Evolutionary conservation across 2,329 filamentous ascomycete genomes (phyloP).

Genomic region (Dactylellina sp.): DNA sequence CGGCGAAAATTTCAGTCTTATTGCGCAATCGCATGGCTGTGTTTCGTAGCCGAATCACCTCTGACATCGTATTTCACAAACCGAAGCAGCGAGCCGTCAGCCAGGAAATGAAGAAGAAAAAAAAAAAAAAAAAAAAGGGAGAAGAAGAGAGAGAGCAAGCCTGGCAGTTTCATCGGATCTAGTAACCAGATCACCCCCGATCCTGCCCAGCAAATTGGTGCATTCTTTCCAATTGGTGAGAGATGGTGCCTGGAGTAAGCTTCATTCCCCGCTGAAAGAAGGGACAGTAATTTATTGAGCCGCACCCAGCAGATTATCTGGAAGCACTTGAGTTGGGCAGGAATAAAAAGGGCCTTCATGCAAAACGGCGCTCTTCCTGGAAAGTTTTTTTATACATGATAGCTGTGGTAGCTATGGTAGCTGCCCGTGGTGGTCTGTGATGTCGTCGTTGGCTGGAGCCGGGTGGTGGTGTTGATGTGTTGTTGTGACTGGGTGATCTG

Average conservation of each 20-base stretch:
- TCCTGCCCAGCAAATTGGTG: background rate
- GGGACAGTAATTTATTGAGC: too few relatives aligned
- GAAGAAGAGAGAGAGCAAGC: slow-evolving; percentile 9
- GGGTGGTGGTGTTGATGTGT: slow-evolving; percentile 1
- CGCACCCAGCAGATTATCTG: too few relatives aligned
- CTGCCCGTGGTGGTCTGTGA: too few relatives aligned
- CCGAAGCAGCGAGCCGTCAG: slow-evolving; percentile 18
- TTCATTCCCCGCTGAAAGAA: too few relatives aligned
- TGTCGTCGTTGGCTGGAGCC: background rate
- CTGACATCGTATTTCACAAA: slow-evolving; percentile 36
- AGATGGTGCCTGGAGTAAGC: too few relatives aligned
- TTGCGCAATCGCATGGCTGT: slow-evolving; percentile 49
- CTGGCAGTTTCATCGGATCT: slow-evolving; percentile 17
- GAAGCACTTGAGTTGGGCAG: too few relatives aligned
- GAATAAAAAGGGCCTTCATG: too few relatives aligned
- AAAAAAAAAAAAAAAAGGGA: too few relatives aligned
- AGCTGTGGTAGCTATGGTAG: too few relatives aligned
- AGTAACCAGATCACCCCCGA: slow-evolving; percentile 7
- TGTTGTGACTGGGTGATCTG: slow-evolving; percentile 13
- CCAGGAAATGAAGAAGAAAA: slow-evolving; percentile 1
- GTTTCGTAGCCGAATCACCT: background rate
- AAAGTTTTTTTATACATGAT: too few relatives aligned
- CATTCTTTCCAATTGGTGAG: background rate
- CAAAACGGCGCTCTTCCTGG: too few relatives aligned
- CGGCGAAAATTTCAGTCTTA: slow-evolving; percentile 32